phyloP scores from a whole-genome alignment of 139 green algal genomes.

The Marvania coccoides region DNA sequence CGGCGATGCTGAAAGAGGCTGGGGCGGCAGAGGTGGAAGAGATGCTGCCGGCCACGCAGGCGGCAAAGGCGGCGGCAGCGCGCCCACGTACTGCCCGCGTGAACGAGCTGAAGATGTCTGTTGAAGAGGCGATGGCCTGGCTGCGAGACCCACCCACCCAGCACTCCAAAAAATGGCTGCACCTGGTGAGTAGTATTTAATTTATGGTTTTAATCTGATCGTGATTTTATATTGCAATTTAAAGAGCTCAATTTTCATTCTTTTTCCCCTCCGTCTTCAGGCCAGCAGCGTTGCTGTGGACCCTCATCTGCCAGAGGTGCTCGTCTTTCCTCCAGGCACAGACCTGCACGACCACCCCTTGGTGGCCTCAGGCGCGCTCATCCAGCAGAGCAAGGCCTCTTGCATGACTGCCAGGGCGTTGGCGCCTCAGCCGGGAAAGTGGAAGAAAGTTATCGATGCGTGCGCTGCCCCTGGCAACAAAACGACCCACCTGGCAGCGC shows the following conservation, averaged over 20 bases:
- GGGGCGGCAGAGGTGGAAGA: slow-evolving; percentile 5
- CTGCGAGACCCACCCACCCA: slow-evolving; percentile 22
- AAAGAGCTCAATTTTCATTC: too few species aligned
- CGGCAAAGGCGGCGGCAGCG: background rate
- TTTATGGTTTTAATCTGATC: too few species aligned
- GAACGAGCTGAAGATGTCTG: slow-evolving; percentile 59
- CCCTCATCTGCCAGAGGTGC: slow-evolving; percentile 65
- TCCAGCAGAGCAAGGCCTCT: slow-evolving; percentile 77
- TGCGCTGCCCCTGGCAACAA: slow-evolving; percentile 98
- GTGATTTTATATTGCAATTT: too few species aligned
- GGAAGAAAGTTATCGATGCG: slow-evolving; percentile 81
- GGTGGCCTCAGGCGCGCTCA: slow-evolving; percentile 57
- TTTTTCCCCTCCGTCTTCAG: background rate
- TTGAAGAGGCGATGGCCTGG: slow-evolving; percentile 47
- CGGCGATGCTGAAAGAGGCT: slow-evolving; percentile 15
- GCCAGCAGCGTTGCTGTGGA: slow-evolving; percentile 26
- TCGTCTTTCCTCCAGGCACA: slow-evolving; percentile 75
- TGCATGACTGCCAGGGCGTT: slow-evolving; percentile 87
- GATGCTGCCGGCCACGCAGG: slow-evolving; percentile 9
- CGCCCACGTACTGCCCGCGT: slow-evolving; percentile 55
- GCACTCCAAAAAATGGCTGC: background rate
- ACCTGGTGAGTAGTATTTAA: background rate
- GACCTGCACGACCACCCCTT: slow-evolving; percentile 83
- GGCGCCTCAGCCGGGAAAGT: slow-evolving; percentile 56
- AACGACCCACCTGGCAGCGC: slow-evolving; percentile 83